Conservation (phyloP, 1,139 yeast genomes). For the Geotrichum australiense region DNA sequence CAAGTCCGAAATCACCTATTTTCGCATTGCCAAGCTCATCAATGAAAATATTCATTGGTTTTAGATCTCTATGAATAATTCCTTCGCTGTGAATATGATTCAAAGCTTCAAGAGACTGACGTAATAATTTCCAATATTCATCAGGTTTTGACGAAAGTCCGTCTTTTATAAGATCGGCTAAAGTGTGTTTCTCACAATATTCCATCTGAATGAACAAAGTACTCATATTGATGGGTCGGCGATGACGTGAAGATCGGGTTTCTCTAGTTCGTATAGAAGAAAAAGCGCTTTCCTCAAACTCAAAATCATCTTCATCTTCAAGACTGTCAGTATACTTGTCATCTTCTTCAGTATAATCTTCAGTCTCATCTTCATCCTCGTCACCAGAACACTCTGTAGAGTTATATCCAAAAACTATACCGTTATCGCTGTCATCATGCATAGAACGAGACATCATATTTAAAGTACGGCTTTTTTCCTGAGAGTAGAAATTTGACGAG, state of each 20-base stretch:
- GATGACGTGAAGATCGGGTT: too few species aligned
- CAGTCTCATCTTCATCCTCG: slow-evolving; percentile 14
- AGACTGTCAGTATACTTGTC: slow-evolving; percentile 23
- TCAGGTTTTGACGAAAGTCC: slow-evolving; percentile 66
- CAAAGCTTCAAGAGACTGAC: slow-evolving; percentile 87
- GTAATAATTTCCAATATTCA: slow-evolving; percentile 82
- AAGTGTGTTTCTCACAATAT: slow-evolving; percentile 90
- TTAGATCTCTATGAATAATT: slow-evolving; percentile 88
- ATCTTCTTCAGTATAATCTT: slow-evolving; percentile 22
- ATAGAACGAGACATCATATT: slow-evolving; percentile 29
- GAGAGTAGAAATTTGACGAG: slow-evolving; percentile 13
- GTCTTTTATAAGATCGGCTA: slow-evolving; percentile 73
- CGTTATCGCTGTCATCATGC: slow-evolving; percentile 25
- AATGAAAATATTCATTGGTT: slow-evolving; percentile 93
- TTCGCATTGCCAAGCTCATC: slow-evolving; percentile 84
- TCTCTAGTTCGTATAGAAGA: background rate
- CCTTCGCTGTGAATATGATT: slow-evolving; percentile 91
- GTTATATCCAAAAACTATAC: slow-evolving; percentile 29
- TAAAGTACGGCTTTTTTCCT: slow-evolving; percentile 18
- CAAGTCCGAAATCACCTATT: slow-evolving; percentile 95
- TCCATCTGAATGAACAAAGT: slow-evolving; percentile 91
- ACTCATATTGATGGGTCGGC: slow-evolving; percentile 32
- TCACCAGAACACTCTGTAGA: slow-evolving; percentile 21
- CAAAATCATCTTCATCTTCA: slow-evolving; percentile 22
- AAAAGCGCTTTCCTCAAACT: slow-evolving; percentile 21